Base-by-base conservation (phyloP, 139 green algal genomes). In the Raphidocelis subcapitata region DNA sequence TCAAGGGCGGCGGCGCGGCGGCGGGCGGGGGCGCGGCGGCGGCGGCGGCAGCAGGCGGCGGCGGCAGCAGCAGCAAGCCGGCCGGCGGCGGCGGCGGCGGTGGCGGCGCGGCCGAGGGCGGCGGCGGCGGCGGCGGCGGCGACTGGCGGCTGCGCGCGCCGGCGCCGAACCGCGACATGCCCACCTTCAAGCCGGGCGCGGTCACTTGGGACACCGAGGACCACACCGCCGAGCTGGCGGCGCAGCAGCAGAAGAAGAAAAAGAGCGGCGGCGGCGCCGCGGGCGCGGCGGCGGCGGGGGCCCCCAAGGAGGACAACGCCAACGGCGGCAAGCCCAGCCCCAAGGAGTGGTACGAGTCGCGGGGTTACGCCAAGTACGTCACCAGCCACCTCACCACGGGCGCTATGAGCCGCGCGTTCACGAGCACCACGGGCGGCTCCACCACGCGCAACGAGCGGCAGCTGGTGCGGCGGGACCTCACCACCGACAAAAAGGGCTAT, bases 201-300 rank as follows among this genome's bases (percentile, higher is more conserved):
- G 65, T 81, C 0, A 98, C 93, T 10, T 98, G 93, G 93, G 89
- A 97, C 84, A 96, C 92, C 0, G 87, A 94, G 51, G 88, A 93
- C 75, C 73, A 81, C 61, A 68, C 41, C 4, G 49, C 54, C 20
- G 35, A 37, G n/a, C 51, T 51, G 26, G 64, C 52, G 15, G 59
- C 56, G 5, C 80, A 82, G 61, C 54, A 41, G 47, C 57, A 66
- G 65, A 51, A 72, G 47, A 44, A 88, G 82, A 36, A 47, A 23
- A n/a, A n/a, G n/a, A n/a, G n/a, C n/a, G n/a, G n/a, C n/a, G n/a
- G n/a, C n/a, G 41, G 55, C 2, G 71, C 56, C 21, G 37, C 29
- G 37, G 41, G 55, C 16, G 69, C 18, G 49, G 69, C 44, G 44
- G 69, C 59, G 31, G 69, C 69, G 4, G 69, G 59, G 0, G 69